Evolutionary conservation across 805 yeast genomes (phyloP), one percentile per base, ranked within the genome.

Genomic region (Lipomyces anomalus): DNA sequence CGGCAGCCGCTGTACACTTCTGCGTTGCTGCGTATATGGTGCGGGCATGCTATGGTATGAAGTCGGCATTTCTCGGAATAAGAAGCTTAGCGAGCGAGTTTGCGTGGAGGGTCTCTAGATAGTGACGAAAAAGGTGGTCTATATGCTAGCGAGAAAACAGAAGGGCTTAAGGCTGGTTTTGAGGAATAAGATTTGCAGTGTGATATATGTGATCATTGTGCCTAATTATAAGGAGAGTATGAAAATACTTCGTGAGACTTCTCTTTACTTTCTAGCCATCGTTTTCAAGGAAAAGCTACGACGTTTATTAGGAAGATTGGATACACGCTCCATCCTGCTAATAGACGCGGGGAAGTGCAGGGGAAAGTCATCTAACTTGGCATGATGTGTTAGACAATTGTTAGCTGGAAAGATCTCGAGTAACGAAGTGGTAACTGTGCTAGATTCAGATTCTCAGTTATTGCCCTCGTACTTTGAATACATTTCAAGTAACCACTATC

Each of bases 401-500:
- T 11, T 30, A n/a, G 40, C 28, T 33, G 16, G 21, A 7, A 38
- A 6, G 13, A 5, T 16, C 11, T 13, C 26, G 17, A 34, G 36
- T 4, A 13, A 6, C 18, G 48, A 38, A 6, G 47, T 53, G 6
- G 22, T 52, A 35, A 53, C 57, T 6, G 48, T 48, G 20, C 52
- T 53, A 51, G 57, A 53, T 38, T 53, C 57, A 11, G 57, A 53
- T 38, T 42, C 57, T 4, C 57, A 53, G 23, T 42, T 53, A 9
- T 48, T 53, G 16, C 21, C 42, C 18, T 5, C 40, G 21, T 53
- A 53, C 30, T 53, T 53, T 39, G 43, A 28, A 17, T 9, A 36
- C 6, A 49, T 53, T n/a, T 30, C 34, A 11, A 24, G 26, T 7
- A 37, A 35, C 33, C n/a, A n/a, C n/a, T n/a, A n/a, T n/a, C n/a